Evolutionary conservation across 1,139 yeast species (phyloP).

Genomic region (Wickerhamiella infanticola): DNA sequence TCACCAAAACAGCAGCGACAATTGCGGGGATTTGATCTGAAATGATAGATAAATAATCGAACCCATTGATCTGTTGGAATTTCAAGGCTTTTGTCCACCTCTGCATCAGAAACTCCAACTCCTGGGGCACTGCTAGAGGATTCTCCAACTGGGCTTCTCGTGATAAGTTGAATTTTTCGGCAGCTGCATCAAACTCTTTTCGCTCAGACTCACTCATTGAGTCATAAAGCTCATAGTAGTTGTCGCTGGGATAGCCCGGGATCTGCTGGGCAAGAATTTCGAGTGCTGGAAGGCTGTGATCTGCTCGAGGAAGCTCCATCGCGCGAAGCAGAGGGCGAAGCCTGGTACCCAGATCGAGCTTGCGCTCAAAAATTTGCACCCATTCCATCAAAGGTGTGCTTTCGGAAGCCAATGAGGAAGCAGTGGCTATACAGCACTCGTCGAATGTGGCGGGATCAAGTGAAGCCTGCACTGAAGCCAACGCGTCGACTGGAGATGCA

Average conservation of each 20-base stretch:
- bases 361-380: not conserved
- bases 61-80: conserved; percentile 36
- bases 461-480: not conserved
- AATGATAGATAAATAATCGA: conserved; percentile 44
- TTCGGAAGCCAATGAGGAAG: not conserved
- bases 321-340: not conserved
- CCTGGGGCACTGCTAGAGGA: conserved; percentile 27
- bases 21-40: conserved; percentile 32
- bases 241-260: conserved; percentile 1
- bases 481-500: not conserved
- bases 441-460: not conserved
- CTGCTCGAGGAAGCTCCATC: not conserved
- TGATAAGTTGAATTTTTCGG: conserved; percentile 50
- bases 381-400: not conserved
- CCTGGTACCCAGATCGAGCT: not conserved
- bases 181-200: conserved; percentile 39
- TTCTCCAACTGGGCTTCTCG: conserved; percentile 60
- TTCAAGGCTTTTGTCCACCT: conserved; percentile 71
- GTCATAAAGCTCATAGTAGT: conserved; percentile 16
- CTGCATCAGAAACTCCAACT: conserved; percentile 51
- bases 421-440: not conserved
- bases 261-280: not conserved
- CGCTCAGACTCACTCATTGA: conserved; percentile 30
- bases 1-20: conserved; percentile 26
- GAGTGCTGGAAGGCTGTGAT: not conserved